Evolutionary conservation across 1,284 basidiomycete species (phyloP).

Genomic region (Phlebopus sp.): DNA sequence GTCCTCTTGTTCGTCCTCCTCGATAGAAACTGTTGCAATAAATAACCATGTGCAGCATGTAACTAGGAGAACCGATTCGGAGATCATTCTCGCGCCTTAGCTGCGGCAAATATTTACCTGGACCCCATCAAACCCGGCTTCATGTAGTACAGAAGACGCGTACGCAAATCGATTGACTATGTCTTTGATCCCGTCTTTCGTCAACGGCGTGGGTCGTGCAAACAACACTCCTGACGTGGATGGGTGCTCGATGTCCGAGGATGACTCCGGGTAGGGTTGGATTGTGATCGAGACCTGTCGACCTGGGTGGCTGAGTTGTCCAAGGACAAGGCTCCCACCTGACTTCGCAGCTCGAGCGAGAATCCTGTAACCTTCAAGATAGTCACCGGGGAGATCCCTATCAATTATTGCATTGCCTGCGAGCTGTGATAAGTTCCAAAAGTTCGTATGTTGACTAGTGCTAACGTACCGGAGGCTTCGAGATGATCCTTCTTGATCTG

Average conservation of each 20-base stretch:
- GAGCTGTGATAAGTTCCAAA: background rate
- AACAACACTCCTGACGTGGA: constrained; percentile 33
- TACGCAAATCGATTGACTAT: constrained; percentile 29
- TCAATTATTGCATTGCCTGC: constrained; percentile 33
- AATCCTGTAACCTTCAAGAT: constrained; percentile 21
- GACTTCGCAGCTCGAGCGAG: constrained; percentile 32
- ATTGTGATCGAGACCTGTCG: constrained; percentile 36
- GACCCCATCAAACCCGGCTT: constrained; percentile 31
- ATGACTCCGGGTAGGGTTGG: constrained; percentile 33
- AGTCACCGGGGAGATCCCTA: constrained; percentile 24
- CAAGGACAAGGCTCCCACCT: constrained; percentile 27
- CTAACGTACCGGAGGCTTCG: constrained; percentile 28
- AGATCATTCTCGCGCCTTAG: background rate
- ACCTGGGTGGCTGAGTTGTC: constrained; percentile 32
- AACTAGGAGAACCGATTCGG: constrained; percentile 13
- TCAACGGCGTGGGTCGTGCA: constrained; percentile 28
- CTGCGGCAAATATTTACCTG: constrained; percentile 17
- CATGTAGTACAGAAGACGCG: constrained; percentile 23
- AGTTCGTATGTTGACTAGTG: background rate
- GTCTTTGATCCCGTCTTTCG: constrained; percentile 30
- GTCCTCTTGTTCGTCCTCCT: constrained; percentile 45
- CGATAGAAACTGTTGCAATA: constrained; percentile 41
- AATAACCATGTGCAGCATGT: constrained; percentile 50
- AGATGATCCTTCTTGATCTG: constrained; percentile 34
- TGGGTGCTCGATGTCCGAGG: constrained; percentile 34